Base-by-base conservation (phyloP, 1,284 basidiomycete species). In the Xanthoconium separans region DNA sequence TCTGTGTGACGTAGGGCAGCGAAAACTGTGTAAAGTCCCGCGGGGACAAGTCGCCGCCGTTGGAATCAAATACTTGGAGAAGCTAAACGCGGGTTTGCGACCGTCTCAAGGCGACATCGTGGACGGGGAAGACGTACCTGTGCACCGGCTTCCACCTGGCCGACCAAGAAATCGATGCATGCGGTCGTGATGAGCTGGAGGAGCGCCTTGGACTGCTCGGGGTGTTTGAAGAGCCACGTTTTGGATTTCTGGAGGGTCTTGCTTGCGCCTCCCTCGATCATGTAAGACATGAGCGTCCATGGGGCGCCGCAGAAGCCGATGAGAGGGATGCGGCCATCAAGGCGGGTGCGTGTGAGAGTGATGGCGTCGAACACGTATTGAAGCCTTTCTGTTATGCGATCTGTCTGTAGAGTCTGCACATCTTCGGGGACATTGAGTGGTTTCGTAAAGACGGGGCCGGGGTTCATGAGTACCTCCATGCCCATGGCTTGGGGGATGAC, bases 241-340 rank as follows among this genome's bases (percentile, higher is more conserved):
- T 98, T 98, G 30, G 85, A 83, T 71, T 93, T 93, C 60, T 92
- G 87, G 63, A 92, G 84, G 20, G 90, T 91, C 75, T 93, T 94
- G 70, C 83, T 90, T 15, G 89, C 88, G 7, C 94, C 95, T 15
- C 95, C 95, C 71, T 97, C 95, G 62, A 95, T 83, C 95, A 98
- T 98, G 73, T 98, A 98, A 41, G 88, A 85, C 77, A 98, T 95
- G 51, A 98, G 80, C 18, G 95, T 98, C 95, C 95, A 98, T 2
- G 95, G 95, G 1, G 93, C 93, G 47, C 95, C 95, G 65, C 86
- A 92, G 75, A 98, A 98, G 6, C 95, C 95, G 63, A 98, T 95
- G 57, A 98, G 77, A 16, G 95, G 95, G 10, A 97, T 94, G 65
- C 91, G 83, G 27, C 95, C 94, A 2, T 83, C 79, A 50, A 98